Evolutionary conservation across 2,329 filamentous ascomycete species (phyloP).

Genomic region (Ophiostoma pallidulum): DNA sequence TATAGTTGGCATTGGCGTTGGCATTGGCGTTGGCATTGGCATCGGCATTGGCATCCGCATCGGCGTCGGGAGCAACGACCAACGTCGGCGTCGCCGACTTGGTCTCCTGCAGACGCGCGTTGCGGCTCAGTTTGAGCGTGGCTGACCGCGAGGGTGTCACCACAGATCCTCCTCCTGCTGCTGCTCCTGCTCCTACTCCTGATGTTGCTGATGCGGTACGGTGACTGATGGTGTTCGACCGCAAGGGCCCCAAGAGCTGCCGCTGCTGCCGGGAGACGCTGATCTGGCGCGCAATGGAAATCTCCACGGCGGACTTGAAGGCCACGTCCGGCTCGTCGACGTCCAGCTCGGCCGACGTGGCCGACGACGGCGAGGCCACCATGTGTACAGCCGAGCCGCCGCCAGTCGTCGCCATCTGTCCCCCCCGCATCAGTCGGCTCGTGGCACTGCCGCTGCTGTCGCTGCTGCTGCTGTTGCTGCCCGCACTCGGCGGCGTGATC

Average conservation of each 20-base stretch:
- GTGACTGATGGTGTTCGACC: constrained; percentile 22
- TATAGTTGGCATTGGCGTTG: too few relatives aligned
- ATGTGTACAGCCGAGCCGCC: too few relatives aligned
- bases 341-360: constrained; percentile 26
- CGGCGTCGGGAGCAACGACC: constrained; percentile 27
- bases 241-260: constrained; percentile 46
- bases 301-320: constrained; percentile 48
- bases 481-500: constrained; percentile 31
- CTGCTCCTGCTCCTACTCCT: too few relatives aligned
- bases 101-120: constrained; percentile 30
- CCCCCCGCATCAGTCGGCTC: background rate
- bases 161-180: too few relatives aligned
- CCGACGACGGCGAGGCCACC: constrained; percentile 21
- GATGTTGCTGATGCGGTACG: too few relatives aligned
- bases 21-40: background rate
- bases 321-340: constrained; percentile 33
- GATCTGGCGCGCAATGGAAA: constrained; percentile 60
- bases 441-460: constrained; percentile 15
- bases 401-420: background rate
- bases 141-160: constrained; percentile 11
- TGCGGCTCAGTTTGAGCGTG: constrained; percentile 20
- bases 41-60: background rate
- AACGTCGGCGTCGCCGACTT: constrained; percentile 37
- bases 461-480: constrained; percentile 11
- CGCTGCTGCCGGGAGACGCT: constrained; percentile 54